These are phyloP conservation scores for Phragmites australis DNA, from an alignment of 176 grass and related monocot genomes.

Conservation along the genomic window DNA sequence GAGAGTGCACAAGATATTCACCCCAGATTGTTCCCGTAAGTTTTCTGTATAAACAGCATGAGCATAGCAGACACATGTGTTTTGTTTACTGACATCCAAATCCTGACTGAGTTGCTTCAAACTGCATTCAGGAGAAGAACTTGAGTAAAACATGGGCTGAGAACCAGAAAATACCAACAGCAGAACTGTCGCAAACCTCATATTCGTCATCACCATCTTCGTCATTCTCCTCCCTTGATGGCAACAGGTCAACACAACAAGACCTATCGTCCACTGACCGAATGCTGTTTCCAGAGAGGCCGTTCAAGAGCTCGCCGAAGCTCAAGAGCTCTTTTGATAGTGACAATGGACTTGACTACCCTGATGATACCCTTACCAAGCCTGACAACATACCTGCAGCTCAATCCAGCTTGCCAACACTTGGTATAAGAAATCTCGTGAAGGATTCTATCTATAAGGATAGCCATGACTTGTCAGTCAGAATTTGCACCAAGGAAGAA, in stretches of 20 bases:
- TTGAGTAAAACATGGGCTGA: conserved; percentile 70
- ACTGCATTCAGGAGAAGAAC: conserved; percentile 70
- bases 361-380: conserved; percentile 35
- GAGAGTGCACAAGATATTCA: conserved; percentile 51
- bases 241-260: conserved; percentile 74
- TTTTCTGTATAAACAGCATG: conserved; percentile 6
- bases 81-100: conserved; percentile 22
- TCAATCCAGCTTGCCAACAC: conserved; percentile 40
- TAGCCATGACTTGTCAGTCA: conserved; percentile 52
- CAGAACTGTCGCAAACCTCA: conserved; percentile 59
- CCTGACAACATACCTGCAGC: background rate
- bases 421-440: conserved; percentile 76
- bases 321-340: conserved; percentile 60
- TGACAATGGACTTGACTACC: conserved; percentile 35
- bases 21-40: conserved; percentile 68
- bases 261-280: conserved; percentile 66
- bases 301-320: conserved; percentile 62
- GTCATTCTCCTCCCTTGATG: conserved; percentile 84
- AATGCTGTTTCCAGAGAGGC: conserved; percentile 65
- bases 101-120: conserved; percentile 23
- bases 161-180: conserved; percentile 57
- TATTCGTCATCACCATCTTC: conserved; percentile 82
- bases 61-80: background rate
- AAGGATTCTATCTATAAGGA: conserved; percentile 89
- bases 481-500: conserved; percentile 57